Evolutionary conservation across 192 early-diverging fungal genomes (phyloP).

Genomic region (Coemansia sp.): DNA sequence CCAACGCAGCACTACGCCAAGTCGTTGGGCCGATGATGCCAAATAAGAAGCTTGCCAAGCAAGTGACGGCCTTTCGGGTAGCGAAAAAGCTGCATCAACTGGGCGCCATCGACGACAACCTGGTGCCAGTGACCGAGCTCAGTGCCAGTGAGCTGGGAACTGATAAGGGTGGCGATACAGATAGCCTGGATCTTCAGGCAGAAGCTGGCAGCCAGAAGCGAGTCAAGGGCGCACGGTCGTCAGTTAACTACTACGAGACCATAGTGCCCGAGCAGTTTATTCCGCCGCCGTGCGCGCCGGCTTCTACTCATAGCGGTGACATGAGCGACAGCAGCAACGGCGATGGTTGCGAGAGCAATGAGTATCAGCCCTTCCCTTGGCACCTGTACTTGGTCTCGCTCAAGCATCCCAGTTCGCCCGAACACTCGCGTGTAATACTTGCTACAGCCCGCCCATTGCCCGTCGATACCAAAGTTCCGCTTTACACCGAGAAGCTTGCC

Average conservation of each 20-base stretch:
- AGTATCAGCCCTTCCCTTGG: slow-evolving; percentile 29
- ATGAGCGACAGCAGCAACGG: slow-evolving; percentile 4
- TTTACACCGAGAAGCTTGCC: slow-evolving; percentile 30
- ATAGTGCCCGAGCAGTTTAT: slow-evolving; percentile 19
- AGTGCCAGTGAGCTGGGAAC: background rate
- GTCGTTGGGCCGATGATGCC: slow-evolving; percentile 58
- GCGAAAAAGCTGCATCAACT: slow-evolving; percentile 70
- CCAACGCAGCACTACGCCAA: slow-evolving; percentile 63
- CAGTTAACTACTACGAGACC: slow-evolving; percentile 20
- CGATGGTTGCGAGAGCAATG: background rate
- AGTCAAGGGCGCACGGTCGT: slow-evolving; percentile 32
- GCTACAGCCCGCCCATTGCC: slow-evolving; percentile 30
- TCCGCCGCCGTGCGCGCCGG: slow-evolving; percentile 7
- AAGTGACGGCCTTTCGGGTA: slow-evolving; percentile 68
- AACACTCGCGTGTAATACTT: slow-evolving; percentile 10
- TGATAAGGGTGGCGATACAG: background rate
- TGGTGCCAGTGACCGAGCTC: slow-evolving; percentile 60
- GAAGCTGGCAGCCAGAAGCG: background rate
- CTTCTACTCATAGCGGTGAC: background rate
- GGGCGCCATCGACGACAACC: slow-evolving; percentile 73
- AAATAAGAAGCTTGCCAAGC: slow-evolving; percentile 69
- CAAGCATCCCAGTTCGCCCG: slow-evolving; percentile 21
- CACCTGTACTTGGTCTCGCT: slow-evolving; percentile 29
- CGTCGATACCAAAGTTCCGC: slow-evolving; percentile 29
- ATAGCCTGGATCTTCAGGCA: background rate